These are phyloP conservation scores for Zasmidium cellare DNA, from an alignment of 2,329 filamentous ascomycete genomes.

Conservation along the genomic window DNA sequence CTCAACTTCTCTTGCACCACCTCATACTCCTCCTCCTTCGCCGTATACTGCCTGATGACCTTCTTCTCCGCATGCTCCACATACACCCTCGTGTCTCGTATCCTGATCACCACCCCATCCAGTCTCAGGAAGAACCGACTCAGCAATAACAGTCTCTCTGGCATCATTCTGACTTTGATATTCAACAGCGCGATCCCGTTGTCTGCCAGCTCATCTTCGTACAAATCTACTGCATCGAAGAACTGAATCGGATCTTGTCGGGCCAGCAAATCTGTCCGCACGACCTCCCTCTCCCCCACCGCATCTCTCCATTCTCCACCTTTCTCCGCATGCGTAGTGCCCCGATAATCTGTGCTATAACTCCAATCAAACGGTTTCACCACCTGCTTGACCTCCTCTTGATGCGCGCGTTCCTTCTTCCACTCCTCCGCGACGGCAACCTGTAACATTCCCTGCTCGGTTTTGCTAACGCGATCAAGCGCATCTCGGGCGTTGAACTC, in stretches of 20 bases:
- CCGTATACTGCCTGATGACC: conserved; percentile 85
- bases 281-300: conserved; percentile 40
- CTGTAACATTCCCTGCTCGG: conserved; percentile 83
- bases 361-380: conserved; percentile 98
- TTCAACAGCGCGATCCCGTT: conserved; percentile 91
- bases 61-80: conserved; percentile 79
- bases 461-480: conserved; percentile 91
- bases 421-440: conserved; percentile 91
- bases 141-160: conserved; percentile 79
- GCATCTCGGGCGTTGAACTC: conserved; percentile 84
- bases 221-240: conserved; percentile 93
- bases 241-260: conserved; percentile 92
- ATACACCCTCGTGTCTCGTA: conserved; percentile 88
- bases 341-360: conserved; percentile 85
- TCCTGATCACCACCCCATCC: conserved; percentile 82
- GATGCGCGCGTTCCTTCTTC: conserved; percentile 72
- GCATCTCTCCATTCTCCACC: conserved; percentile 9
- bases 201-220: conserved; percentile 96
- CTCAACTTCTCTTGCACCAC: conserved; percentile 62
- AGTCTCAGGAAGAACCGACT: conserved; percentile 88
- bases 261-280: conserved; percentile 84
- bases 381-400: conserved; percentile 84
- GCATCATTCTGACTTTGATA: conserved; percentile 92
- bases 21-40: conserved; percentile 80
- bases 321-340: conserved; percentile 53